These are phyloP conservation scores for Leccinum rimulosum DNA, from an alignment of 768 basidiomycete species.

Conservation along the genomic window DNA sequence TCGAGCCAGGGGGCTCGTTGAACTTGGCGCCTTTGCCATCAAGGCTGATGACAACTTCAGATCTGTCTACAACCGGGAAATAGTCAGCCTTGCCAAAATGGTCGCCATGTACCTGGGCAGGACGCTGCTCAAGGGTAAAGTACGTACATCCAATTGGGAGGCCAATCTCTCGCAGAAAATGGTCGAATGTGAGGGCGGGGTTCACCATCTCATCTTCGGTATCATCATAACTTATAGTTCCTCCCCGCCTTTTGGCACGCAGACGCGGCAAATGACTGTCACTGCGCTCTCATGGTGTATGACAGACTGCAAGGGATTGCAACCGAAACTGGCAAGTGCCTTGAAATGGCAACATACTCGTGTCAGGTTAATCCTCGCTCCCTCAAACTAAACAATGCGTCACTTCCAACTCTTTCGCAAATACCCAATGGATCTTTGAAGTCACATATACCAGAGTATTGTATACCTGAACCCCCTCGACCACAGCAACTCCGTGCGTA, in stretches of 20 bases:
- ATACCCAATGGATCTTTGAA: not conserved
- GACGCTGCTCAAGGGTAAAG: conserved; percentile 42
- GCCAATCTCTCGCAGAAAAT: conserved; percentile 35
- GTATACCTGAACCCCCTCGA: conserved; percentile 28
- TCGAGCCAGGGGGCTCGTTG: conserved; percentile 40
- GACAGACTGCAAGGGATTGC: conserved; percentile 36
- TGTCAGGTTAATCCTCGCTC: conserved; percentile 24
- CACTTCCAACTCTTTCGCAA: not conserved
- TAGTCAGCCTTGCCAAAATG: conserved; percentile 44
- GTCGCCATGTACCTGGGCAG: conserved; percentile 40
- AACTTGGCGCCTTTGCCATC: conserved; percentile 43
- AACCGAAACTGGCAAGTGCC: conserved; percentile 9
- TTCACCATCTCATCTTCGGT: not conserved
- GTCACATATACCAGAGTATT: conserved; percentile 20
- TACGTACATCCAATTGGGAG: conserved; percentile 50
- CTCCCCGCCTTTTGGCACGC: not conserved
- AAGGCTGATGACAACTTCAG: conserved; percentile 38
- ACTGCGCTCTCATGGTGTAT: conserved; percentile 46
- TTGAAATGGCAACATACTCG: conserved; percentile 26
- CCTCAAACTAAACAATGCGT: not conserved
- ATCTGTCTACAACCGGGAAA: conserved; percentile 32
- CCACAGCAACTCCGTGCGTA: conserved; percentile 45
- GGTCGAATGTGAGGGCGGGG: conserved; percentile 33
- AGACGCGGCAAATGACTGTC: conserved; percentile 55
- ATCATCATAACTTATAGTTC: not conserved